A percentile compares a stretch with the other conserved stretches of the same genome.
phyloP scores from a whole-genome alignment of 208 protist genomes.

The Wallacemonas collosoma region DNA sequence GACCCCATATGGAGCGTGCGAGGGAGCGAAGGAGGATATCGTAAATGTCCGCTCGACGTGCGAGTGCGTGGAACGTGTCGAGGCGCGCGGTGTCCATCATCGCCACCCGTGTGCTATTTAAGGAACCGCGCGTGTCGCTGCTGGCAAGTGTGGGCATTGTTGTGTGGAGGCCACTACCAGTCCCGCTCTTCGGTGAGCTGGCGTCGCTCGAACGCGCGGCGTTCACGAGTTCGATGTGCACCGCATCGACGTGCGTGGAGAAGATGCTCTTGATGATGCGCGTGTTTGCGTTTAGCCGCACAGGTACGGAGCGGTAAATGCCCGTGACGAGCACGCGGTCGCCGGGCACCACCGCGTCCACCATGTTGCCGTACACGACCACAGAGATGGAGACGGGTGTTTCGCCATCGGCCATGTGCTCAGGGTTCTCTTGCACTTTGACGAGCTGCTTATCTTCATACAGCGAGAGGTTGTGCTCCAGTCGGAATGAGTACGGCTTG shows the following conservation, averaged over 20 bases:
- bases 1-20: conserved; percentile 97
- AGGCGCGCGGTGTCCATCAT: conserved; percentile 60
- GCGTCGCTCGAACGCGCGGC: conserved; percentile 25
- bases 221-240: conserved; percentile 95
- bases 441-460: conserved; percentile 98
- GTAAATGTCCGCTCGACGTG: conserved; percentile 94
- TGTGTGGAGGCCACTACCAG: neutral
- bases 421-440: conserved; percentile 98
- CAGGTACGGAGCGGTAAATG: conserved; percentile 95
- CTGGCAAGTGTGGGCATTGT: conserved; percentile 16
- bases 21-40: conserved; percentile 94
- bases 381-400: conserved; percentile 98
- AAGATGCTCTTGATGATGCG: conserved; percentile 95
- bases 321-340: conserved; percentile 98
- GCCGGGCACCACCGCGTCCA: conserved; percentile 96
- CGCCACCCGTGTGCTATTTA: conserved; percentile 15
- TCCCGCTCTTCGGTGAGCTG: conserved; percentile 13
- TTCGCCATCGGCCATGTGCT: conserved; percentile 98
- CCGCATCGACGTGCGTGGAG: conserved; percentile 96
- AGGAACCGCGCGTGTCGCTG: conserved; percentile 11
- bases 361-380: conserved; percentile 94
- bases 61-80: conserved; percentile 77
- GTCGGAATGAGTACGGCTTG: conserved; percentile 79
- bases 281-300: conserved; percentile 94
- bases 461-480: conserved; percentile 96